phyloP scores from a whole-genome alignment of 495 filamentous ascomycete species.

The Hypoxylon cercidicola region DNA sequence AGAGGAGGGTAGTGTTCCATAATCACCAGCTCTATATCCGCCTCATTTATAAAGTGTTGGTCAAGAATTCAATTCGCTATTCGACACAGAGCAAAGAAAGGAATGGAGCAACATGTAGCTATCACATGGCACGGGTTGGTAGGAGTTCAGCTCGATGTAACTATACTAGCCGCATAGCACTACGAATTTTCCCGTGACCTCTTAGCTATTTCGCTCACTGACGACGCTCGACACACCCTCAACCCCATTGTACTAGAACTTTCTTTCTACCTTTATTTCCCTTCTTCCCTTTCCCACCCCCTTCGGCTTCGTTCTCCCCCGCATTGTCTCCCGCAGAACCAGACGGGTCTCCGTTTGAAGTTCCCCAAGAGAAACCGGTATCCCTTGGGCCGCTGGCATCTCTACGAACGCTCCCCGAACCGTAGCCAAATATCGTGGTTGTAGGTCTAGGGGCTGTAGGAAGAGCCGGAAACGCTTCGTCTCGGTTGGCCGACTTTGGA shows the following conservation, averaged over 20 bases:
- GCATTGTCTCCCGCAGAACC: constrained; percentile 28
- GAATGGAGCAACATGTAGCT: no score
- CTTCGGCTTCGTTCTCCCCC: constrained; percentile 49
- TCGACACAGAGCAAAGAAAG: no score
- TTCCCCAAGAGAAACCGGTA: constrained; percentile 55
- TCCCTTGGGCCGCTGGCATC: constrained; percentile 60
- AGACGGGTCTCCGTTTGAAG: constrained; percentile 7
- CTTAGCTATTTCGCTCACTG: no score
- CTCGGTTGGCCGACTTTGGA: constrained; percentile 35
- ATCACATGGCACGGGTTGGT: no score
- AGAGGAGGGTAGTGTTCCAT: no score
- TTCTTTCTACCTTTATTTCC: constrained; percentile 86
- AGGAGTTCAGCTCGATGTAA: no score
- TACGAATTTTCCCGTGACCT: no score
- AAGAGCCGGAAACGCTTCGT: constrained; percentile 83
- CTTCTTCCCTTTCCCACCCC: constrained; percentile 66
- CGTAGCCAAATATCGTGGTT: constrained; percentile 82
- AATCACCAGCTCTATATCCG: no score
- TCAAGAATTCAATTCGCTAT: no score
- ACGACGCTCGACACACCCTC: not conserved
- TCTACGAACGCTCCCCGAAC: constrained; percentile 72
- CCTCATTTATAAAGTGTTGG: no score
- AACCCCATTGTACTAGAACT: constrained; percentile 71
- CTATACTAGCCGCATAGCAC: no score
- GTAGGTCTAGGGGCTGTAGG: constrained; percentile 81